Base-by-base conservation (phyloP, 2,329 filamentous ascomycete species). In the Thelonectria olida region DNA sequence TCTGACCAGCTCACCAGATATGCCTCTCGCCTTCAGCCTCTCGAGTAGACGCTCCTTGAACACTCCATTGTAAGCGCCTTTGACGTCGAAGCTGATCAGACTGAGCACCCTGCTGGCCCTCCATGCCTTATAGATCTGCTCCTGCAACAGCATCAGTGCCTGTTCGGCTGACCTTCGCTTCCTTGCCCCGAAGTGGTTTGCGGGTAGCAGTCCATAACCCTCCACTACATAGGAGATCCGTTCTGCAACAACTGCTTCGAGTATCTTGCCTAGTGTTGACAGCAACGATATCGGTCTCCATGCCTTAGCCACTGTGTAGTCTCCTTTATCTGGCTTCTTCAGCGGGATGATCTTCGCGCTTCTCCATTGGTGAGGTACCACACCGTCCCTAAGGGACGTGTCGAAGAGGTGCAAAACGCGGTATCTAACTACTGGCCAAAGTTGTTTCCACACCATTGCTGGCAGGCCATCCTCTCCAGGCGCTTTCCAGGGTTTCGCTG, bases 41-140 rank as follows among this genome's bases (percentile, higher is more conserved):
- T 67, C 42, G 22, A 70, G 20, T 7, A 71, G 58, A 64, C 73
- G 56, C 42, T 76, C 70, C 56, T 76, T 77, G 23, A 62, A 76
- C 13, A 80, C 75, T 15, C 78, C 68, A 50, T 80, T 80, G 57
- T 77, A 80, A 49, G 75, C 77, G 19, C 76, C 76, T 61, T 80
- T 79, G 2, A 80, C 67, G 64, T 80, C 73, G 50, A 80, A 80
- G 54, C 72, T 76, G 47, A 77, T 65, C 9, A 79, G 65, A 48
- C 73, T 76, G 7, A 78, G 60, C 7, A 75, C 70, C 59, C 28
- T 41, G 15, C 53, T 34, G 12, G 41, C 52, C 28, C 63, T 56
- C 59, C 27, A 62, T 15, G 54, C 59, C n/a, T 20, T 31, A 12
- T 44, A 63, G 13, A 63, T 57, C 28, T 60, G 42, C 34, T 52